Conservation (phyloP, 495 filamentous ascomycete species). For the Penicillium macrosclerotiorum region DNA sequence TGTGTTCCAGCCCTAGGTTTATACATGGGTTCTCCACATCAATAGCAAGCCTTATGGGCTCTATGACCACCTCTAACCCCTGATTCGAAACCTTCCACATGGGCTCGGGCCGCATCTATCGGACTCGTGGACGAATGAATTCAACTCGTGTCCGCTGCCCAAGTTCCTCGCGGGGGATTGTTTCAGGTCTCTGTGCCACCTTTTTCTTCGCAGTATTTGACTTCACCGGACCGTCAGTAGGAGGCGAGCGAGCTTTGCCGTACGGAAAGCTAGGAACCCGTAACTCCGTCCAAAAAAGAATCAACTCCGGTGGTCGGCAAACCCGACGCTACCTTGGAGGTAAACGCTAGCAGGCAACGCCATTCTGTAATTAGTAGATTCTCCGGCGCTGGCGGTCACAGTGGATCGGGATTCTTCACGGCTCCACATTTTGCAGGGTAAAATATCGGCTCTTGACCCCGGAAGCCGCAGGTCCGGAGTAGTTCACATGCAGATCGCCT, state of each 20-base stretch:
- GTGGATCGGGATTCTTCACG: constrained; percentile 12
- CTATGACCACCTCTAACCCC: neutral
- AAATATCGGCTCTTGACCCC: neutral
- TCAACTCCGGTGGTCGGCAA: neutral
- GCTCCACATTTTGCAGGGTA: constrained; percentile 6
- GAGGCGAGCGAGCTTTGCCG: no score
- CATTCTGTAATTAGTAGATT: constrained; percentile 14
- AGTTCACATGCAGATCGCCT: constrained; percentile 10
- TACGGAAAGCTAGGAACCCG: no score
- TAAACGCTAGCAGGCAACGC: constrained; percentile 7
- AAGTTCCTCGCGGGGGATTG: neutral
- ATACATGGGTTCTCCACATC: neutral
- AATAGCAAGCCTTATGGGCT: neutral
- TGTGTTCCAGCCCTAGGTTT: neutral
- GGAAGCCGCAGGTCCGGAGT: neutral
- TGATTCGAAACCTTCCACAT: neutral
- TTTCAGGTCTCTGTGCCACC: neutral
- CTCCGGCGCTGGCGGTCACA: constrained; percentile 5
- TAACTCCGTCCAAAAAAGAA: neutral
- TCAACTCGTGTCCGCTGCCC: neutral
- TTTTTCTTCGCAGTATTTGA: neutral
- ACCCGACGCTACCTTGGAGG: neutral
- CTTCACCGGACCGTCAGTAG: no score
- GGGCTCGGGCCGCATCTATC: neutral
- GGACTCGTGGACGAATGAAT: constrained; percentile 1